Conservation (phyloP, 2,329 filamentous ascomycete genomes). For the Xylariaceae sp. region DNA sequence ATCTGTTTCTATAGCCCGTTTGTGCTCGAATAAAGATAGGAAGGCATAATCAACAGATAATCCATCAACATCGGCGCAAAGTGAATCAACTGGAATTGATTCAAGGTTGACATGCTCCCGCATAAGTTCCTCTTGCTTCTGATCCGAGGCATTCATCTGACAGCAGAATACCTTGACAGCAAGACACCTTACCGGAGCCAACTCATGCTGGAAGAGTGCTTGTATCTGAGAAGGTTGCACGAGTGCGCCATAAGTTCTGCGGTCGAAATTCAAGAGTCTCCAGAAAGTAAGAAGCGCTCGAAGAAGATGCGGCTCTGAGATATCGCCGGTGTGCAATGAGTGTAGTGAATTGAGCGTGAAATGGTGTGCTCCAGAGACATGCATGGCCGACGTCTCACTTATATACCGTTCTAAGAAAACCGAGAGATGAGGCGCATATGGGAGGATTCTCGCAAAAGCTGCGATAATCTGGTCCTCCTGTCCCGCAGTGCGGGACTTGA, state of each 20-base stretch:
- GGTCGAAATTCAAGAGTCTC: slow-evolving; percentile 74
- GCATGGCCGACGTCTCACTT: slow-evolving; percentile 29
- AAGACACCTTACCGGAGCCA: slow-evolving; percentile 67
- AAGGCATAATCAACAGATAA: slow-evolving; percentile 74
- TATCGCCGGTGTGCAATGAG: slow-evolving; percentile 12
- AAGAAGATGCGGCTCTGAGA: slow-evolving; percentile 26
- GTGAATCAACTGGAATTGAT: slow-evolving; percentile 39
- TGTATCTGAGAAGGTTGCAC: slow-evolving; percentile 66
- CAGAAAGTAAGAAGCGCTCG: slow-evolving; percentile 64
- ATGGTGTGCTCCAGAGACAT: slow-evolving; percentile 16
- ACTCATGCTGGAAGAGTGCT: slow-evolving; percentile 58
- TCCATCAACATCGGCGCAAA: slow-evolving; percentile 73
- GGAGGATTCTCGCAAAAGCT: slow-evolving; percentile 74
- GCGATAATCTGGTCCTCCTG: slow-evolving; percentile 52
- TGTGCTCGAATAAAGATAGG: slow-evolving; percentile 55
- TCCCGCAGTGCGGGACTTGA: slow-evolving; percentile 39
- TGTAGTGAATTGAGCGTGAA: slow-evolving; percentile 31
- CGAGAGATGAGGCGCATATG: slow-evolving; percentile 75
- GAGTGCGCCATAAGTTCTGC: slow-evolving; percentile 59
- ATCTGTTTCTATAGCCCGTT: slow-evolving; percentile 46
- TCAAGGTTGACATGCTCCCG: slow-evolving; percentile 58
- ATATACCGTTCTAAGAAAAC: slow-evolving; percentile 59
- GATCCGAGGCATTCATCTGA: slow-evolving; percentile 74
- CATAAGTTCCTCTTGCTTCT: slow-evolving; percentile 69
- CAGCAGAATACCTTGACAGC: slow-evolving; percentile 77